phyloP scores from a whole-genome alignment of 2,329 filamentous ascomycete genomes.

The Scytalidium lignicola region DNA sequence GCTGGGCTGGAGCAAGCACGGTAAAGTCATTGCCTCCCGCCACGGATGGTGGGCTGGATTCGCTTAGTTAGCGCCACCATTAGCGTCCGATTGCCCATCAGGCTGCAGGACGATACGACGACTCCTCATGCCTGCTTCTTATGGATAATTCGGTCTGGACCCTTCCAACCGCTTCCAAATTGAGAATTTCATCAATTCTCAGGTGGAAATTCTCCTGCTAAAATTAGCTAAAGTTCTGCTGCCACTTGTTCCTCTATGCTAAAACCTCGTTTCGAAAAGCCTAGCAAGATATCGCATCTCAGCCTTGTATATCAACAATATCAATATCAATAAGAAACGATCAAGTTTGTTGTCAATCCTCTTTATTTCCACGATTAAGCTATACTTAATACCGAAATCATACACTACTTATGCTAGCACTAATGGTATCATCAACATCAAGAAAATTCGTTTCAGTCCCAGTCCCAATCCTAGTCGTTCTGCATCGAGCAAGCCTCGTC shows the following conservation, averaged over 20 bases:
- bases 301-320: too few species aligned
- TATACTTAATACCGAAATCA: not conserved
- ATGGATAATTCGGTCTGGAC: not conserved
- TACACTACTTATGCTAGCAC: conserved; percentile 18
- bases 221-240: too few species aligned
- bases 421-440: conserved; percentile 25
- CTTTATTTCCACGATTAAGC: not conserved
- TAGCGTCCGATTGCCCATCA: not conserved
- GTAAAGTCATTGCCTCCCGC: not conserved
- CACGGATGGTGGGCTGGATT: not conserved
- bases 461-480: not conserved
- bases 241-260: too few species aligned
- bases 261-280: too few species aligned
- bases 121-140: not conserved
- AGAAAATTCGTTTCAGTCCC: conserved; percentile 21
- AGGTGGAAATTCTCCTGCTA: too few species aligned
- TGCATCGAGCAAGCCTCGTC: not conserved
- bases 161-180: too few species aligned
- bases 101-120: not conserved
- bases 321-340: too few species aligned
- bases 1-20: not conserved
- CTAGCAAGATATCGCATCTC: too few species aligned
- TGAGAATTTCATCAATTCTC: too few species aligned
- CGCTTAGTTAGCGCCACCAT: not conserved
- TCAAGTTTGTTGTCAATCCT: too few species aligned